Conservation (phyloP, 2,329 filamentous ascomycete genomes). For the Ascochyta viciae-villosae region DNA sequence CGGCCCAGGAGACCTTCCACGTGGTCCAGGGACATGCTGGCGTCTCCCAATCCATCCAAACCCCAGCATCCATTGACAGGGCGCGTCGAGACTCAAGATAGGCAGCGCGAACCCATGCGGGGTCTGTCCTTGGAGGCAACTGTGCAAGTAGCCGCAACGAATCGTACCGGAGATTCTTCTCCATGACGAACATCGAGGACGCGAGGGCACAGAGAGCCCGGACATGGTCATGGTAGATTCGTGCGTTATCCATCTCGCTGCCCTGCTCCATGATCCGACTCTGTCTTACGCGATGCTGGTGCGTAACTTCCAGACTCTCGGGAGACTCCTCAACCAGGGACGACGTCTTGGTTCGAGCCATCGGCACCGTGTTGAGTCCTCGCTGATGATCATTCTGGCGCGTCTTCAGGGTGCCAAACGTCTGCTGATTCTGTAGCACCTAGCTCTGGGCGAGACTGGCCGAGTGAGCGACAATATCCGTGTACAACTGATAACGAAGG, state of each 20-base stretch:
- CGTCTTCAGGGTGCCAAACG: neutral
- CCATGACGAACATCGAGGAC: neutral
- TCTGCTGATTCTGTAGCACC: constrained; percentile 5
- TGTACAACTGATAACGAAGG: neutral
- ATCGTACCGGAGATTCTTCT: neutral
- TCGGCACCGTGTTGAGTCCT: neutral
- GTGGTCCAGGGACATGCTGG: neutral
- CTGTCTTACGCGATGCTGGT: neutral
- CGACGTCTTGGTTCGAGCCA: neutral
- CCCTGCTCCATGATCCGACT: neutral
- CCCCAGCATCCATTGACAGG: neutral
- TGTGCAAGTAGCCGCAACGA: neutral
- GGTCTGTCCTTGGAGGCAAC: neutral
- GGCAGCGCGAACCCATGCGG: neutral
- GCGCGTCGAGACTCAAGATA: neutral
- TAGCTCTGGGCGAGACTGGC: neutral
- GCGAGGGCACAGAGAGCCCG: neutral
- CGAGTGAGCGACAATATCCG: neutral
- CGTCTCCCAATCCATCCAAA: neutral
- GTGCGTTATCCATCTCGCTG: neutral
- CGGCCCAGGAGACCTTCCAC: neutral
- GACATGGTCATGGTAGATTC: neutral
- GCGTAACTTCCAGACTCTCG: neutral
- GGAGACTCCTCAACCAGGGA: neutral
- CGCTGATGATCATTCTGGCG: neutral